Evolutionary conservation across 148 eudicot species (phyloP).

Genomic region (Persicaria tinctoria): DNA sequence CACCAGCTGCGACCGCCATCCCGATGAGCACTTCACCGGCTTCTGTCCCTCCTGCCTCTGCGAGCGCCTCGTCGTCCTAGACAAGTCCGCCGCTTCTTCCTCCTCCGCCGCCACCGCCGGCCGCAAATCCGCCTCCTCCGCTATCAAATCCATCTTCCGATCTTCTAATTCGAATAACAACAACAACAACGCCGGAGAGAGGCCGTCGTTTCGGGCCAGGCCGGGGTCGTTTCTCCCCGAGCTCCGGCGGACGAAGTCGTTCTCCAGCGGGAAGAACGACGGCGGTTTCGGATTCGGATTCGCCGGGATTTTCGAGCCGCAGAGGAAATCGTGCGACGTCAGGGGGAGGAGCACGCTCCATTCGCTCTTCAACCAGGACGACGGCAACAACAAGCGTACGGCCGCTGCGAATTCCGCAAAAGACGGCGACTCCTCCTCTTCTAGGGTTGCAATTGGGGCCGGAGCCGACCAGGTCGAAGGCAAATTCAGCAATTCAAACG

Average conservation of each 20-base stretch:
- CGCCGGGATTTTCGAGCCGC: constrained; percentile 28
- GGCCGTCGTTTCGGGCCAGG: constrained; percentile 13
- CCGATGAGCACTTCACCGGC: constrained; percentile 70
- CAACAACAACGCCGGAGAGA: not conserved
- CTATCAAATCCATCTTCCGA: constrained; percentile 24
- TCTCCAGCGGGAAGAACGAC: constrained; percentile 65
- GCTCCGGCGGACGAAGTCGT: constrained; percentile 69
- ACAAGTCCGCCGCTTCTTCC: constrained; percentile 28
- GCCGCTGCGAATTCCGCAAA: constrained; percentile 1
- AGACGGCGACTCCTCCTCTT: constrained; percentile 6
- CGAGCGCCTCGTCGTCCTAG: constrained; percentile 74
- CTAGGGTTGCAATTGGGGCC: constrained; percentile 17
- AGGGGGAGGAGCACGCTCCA: constrained; percentile 31
- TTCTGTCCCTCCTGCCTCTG: constrained; percentile 88
- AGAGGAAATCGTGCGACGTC: constrained; percentile 39
- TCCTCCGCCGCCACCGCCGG: constrained; percentile 27
- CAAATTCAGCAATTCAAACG: constrained; percentile 22
- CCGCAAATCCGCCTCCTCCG: constrained; percentile 34
- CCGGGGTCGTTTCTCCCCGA: constrained; percentile 50
- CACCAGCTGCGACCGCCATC: constrained; percentile 76
- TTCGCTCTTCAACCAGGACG: constrained; percentile 29
- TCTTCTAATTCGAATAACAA: constrained; percentile 6
- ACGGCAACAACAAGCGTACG: constrained; percentile 9
- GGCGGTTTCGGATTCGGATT: constrained; percentile 35
- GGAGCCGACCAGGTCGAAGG: constrained; percentile 27